Evolutionary conservation across 2,329 filamentous ascomycete species (phyloP).

Genomic region (Shiraia sp.): DNA sequence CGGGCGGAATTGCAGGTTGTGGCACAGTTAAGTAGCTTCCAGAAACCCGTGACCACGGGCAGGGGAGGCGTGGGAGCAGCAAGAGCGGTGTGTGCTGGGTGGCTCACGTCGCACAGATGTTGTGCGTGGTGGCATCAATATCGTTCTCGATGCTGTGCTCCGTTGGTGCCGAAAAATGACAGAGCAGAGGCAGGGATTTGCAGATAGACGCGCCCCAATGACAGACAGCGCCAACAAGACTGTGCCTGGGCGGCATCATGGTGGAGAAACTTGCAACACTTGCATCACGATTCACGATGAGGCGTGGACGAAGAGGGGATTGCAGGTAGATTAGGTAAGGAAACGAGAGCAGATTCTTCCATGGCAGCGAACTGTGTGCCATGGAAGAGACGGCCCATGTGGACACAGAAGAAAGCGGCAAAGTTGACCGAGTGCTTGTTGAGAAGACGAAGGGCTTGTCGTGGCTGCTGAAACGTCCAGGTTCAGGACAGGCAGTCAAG

Average conservation of each 20-base stretch:
- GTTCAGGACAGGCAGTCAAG: too few species aligned
- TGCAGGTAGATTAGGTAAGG: constrained; percentile 16
- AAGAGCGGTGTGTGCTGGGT: constrained; percentile 35
- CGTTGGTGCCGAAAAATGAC: constrained; percentile 3
- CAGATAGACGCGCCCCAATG: constrained; percentile 14
- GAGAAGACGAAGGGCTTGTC: constrained; percentile 4
- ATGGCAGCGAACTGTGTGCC: constrained; percentile 11
- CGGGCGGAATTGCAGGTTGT: background rate
- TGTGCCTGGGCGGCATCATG: constrained; percentile 25
- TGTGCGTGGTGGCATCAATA: constrained; percentile 38
- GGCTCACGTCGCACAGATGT: constrained; percentile 30
- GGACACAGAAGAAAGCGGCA: too few species aligned
- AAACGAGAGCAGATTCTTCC: constrained; percentile 6
- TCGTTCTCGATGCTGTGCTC: constrained; percentile 26
- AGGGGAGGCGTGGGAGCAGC: constrained; percentile 16
- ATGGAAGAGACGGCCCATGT: too few species aligned
- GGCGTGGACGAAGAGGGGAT: constrained; percentile 11
- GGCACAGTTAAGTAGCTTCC: constrained; percentile 3
- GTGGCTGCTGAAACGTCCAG: constrained; percentile 11
- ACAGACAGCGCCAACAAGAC: constrained; percentile 5
- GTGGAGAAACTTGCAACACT: constrained; percentile 23
- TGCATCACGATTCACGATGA: constrained; percentile 11
- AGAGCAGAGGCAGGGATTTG: constrained; percentile 14
- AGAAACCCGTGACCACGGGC: constrained; percentile 26
- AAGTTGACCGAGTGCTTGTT: constrained; percentile 18